These are phyloP conservation scores for Phytophthora brassicae DNA, from an alignment of 352 stramenopile genomes.

Conservation along the genomic window DNA sequence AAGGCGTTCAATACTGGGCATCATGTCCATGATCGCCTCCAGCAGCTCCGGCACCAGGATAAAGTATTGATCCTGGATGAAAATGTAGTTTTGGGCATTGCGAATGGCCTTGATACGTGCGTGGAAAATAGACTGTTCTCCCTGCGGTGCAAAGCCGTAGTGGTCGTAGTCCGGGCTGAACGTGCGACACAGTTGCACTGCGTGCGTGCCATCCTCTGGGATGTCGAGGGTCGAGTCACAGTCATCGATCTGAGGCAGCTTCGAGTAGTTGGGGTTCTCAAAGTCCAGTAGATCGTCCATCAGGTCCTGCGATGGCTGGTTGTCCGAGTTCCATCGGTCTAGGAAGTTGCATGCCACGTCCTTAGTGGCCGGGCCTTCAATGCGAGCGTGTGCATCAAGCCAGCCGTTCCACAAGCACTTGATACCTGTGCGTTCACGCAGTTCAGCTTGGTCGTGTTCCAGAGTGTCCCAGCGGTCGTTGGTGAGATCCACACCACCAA, in stretches of 20 bases:
- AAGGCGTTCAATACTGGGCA: conserved; percentile 40
- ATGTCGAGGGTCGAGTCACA: conserved; percentile 6
- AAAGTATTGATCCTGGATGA: conserved; percentile 71
- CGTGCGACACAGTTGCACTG: conserved; percentile 58
- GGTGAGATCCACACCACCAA: conserved; percentile 50
- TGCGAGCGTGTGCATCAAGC: conserved; percentile 49
- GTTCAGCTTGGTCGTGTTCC: conserved; percentile 37
- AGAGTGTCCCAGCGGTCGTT: conserved; percentile 54
- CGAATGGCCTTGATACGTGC: conserved; percentile 50
- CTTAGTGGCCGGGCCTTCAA: conserved; percentile 40
- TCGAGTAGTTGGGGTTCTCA: conserved; percentile 37
- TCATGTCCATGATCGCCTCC: conserved; percentile 34
- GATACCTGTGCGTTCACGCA: conserved; percentile 31
- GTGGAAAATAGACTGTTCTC: conserved; percentile 56
- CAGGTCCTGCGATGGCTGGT: conserved; percentile 16
- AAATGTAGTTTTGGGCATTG: conserved; percentile 53
- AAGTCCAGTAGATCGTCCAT: conserved; percentile 43
- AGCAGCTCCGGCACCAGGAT: conserved; percentile 53
- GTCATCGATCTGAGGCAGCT: conserved; percentile 20
- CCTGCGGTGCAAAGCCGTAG: conserved; percentile 54
- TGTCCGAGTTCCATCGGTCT: conserved; percentile 49
- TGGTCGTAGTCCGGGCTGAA: conserved; percentile 49
- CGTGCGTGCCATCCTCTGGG: conserved; percentile 7
- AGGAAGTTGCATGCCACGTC: conserved; percentile 59
- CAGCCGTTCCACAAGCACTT: conserved; percentile 45